These are phyloP conservation scores for Globisporangium rhizosaccharum DNA, from an alignment of 352 stramenopile genomes.

Conservation along the genomic window DNA sequence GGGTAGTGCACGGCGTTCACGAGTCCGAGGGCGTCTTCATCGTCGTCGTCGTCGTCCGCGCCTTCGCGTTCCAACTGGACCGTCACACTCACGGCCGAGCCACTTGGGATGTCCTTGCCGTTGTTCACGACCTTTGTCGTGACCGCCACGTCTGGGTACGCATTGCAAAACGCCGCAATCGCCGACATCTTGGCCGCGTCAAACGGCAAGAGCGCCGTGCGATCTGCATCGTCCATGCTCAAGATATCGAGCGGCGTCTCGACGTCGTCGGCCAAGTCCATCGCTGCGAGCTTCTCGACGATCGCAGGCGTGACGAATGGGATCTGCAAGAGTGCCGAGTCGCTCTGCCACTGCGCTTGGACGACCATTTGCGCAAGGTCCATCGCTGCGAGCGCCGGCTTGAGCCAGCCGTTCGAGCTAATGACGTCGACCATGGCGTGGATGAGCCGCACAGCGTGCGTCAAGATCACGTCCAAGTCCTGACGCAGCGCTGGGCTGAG, in stretches of 20 bases:
- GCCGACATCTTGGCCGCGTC: conserved; percentile 91
- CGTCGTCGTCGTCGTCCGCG: conserved; percentile 88
- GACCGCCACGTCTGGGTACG: conserved; percentile 98
- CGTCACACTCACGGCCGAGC: conserved; percentile 87
- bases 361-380: conserved; percentile 99
- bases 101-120: conserved; percentile 87
- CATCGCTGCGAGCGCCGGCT: conserved; percentile 97
- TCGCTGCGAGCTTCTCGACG: conserved; percentile 40
- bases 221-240: conserved; percentile 92
- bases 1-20: conserved; percentile 77
- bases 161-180: conserved; percentile 99
- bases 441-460: conserved; percentile 91
- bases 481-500: conserved; percentile 89
- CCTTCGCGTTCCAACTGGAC: conserved; percentile 91
- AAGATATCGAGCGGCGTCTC: conserved; percentile 82
- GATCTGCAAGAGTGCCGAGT: conserved; percentile 95
- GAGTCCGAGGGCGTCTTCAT: conserved; percentile 25
- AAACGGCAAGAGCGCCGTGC: conserved; percentile 88
- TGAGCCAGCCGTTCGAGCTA: conserved; percentile 98
- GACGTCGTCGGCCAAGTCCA: conserved; percentile 66
- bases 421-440: conserved; percentile 99
- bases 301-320: conserved; percentile 95
- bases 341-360: conserved; percentile 97
- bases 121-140: conserved; percentile 89
- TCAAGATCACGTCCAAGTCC: conserved; percentile 91